Evolutionary conservation across 176 grass and related monocot species (phyloP), one percentile per base, ranked within the genome.

Genomic region (Cocos nucifera): DNA sequence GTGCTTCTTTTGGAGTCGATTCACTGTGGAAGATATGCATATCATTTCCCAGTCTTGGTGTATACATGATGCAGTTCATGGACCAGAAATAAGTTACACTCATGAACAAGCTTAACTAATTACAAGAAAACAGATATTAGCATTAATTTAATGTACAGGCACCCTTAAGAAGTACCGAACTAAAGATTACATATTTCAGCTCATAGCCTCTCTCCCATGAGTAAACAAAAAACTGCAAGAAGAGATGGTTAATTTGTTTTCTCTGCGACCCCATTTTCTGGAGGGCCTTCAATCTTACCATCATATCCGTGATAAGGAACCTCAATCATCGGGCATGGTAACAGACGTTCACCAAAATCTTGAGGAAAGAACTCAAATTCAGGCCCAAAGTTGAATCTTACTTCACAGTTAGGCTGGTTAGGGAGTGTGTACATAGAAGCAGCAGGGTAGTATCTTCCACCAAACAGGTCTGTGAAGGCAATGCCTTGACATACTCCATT

Each of bases 341-440:
- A 52, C 44, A 66, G 70, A 18, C 75, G 60, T 35, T 30, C 67
- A 59, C 79, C 84, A 19, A 98, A 92, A 72, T 98, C 84, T 74
- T 80, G 59, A 0, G 82, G 87, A 70, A 85, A 92, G 54, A 71
- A 78, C n/a, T 79, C 60, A 1, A 98, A 98, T 70, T 89, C 73
- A 19, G 88, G 88, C 4, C 88, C 88, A 61, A 98, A 92, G 61
- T 92, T 98, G 73, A 98, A 98, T 60, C 30, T 80, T 17, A 92
- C 93, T 61, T 81, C 70, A 32, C 84, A 92, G 65, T 80, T 92
- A 14, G 82, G 79, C 59, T 98, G 69, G n/a, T 83, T 77, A 65
- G 82, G 93, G 21, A 92, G 56, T 5, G 93, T 86, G 62, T 98
- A 98, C 76, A 83, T 82, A 18, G 87, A 98, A 17, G 82, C 84